Percentiles rank a stretch among this genome's conserved stretches.
These are phyloP conservation scores for Daphne laureola DNA, from an alignment of 441 rosid genomes.

Conservation along the genomic window DNA sequence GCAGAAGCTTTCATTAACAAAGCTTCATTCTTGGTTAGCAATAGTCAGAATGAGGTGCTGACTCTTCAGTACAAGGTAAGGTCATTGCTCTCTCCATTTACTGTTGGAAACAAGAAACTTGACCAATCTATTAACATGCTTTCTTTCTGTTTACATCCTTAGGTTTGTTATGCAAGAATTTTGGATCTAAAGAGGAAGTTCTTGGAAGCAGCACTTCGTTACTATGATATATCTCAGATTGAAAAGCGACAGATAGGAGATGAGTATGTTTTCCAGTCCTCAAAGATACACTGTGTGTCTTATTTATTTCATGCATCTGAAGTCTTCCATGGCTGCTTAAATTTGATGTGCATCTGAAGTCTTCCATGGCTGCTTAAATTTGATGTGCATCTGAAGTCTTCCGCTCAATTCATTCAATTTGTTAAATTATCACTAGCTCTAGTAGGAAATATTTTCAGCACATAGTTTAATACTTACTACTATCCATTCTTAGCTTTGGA, in stretches of 20 bases:
- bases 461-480: no score
- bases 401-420: no score
- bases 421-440: no score
- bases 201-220: constrained; percentile 94
- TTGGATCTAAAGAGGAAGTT: constrained; percentile 97
- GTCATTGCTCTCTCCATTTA: constrained; percentile 3
- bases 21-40: constrained; percentile 98
- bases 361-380: constrained; percentile 4
- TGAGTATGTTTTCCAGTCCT: constrained; percentile 48
- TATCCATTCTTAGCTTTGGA: no score
- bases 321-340: constrained; percentile 1
- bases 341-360: not conserved
- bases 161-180: constrained; percentile 98
- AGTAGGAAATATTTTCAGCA: no score
- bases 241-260: constrained; percentile 94
- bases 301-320: not conserved
- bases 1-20: constrained; percentile 97
- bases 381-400: no score
- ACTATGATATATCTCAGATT: constrained; percentile 92
- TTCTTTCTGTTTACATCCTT: constrained; percentile 11
- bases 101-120: constrained; percentile 6
- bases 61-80: constrained; percentile 89
- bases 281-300: not conserved
- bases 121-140: constrained; percentile 7
- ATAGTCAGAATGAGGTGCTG: constrained; percentile 85